Percentiles rank a stretch among this genome's conserved stretches.
These are phyloP conservation scores for Boletus rubropictus DNA, from an alignment of 768 basidiomycete genomes.

Conservation along the genomic window DNA sequence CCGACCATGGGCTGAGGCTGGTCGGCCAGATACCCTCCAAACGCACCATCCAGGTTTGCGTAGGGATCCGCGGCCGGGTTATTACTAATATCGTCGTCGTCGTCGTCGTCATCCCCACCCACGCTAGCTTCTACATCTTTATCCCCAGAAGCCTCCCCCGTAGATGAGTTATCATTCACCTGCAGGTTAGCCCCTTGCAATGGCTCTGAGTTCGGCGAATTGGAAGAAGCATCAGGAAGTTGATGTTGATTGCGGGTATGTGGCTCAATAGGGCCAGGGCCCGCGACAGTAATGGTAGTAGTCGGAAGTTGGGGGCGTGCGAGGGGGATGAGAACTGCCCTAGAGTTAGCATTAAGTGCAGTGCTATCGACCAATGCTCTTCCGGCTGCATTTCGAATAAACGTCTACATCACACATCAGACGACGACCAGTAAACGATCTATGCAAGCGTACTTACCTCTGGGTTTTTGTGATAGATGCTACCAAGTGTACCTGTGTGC, in stretches of 20 bases:
- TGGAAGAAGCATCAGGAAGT: conserved; percentile 21
- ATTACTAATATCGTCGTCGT: conserved; percentile 35
- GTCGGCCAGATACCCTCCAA: conserved; percentile 68
- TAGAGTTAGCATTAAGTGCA: conserved; percentile 79
- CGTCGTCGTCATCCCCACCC: conserved; percentile 41
- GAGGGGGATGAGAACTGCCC: conserved; percentile 61
- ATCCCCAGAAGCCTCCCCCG: conserved; percentile 15
- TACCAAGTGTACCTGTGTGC: conserved; percentile 89
- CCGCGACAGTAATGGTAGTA: conserved; percentile 44
- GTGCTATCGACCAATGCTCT: conserved; percentile 83
- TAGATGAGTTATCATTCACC: conserved; percentile 9
- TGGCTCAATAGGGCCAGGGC: conserved; percentile 43
- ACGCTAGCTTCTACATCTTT: conserved; percentile 20
- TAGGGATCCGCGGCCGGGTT: conserved; percentile 60
- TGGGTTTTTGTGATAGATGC: conserved; percentile 97
- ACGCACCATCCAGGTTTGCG: conserved; percentile 72
- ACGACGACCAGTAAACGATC: not conserved
- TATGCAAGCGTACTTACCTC: conserved; percentile 47
- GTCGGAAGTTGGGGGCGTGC: conserved; percentile 46
- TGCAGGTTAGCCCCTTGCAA: conserved; percentile 19
- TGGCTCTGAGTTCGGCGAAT: conserved; percentile 30
- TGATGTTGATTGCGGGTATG: conserved; percentile 23
- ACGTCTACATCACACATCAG: conserved; percentile 52
- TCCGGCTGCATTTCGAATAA: conserved; percentile 85
- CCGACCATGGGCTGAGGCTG: conserved; percentile 58